Evolutionary conservation across 2,329 filamentous ascomycete species (phyloP).

Genomic region (Hypoxylon sp.): DNA sequence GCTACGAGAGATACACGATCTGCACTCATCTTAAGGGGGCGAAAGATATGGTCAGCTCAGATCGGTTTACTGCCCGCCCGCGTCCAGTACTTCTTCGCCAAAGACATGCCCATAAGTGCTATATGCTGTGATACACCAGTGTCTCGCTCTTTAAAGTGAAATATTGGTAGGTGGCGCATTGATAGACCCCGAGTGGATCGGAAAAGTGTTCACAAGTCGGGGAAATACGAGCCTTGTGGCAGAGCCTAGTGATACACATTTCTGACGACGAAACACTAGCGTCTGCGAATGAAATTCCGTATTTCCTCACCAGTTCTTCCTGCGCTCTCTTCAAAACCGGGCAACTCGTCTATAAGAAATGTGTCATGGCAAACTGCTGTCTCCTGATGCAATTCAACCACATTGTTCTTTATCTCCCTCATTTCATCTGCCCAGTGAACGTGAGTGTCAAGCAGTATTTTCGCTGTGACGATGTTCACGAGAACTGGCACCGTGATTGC

Average conservation of each 20-base stretch:
- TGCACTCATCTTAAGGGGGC: too few species aligned
- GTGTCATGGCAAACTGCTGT: conserved; percentile 61
- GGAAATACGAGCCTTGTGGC: neutral
- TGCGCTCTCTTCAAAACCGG: conserved; percentile 57
- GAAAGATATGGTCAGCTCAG: too few species aligned
- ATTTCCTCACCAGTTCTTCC: conserved; percentile 41
- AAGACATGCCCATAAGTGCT: too few species aligned
- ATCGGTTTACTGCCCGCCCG: too few species aligned
- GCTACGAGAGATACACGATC: too few species aligned
- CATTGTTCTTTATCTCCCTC: conserved; percentile 40
- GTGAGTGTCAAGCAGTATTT: conserved; percentile 53
- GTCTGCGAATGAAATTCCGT: conserved; percentile 39
- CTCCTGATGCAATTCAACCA: conserved; percentile 56
- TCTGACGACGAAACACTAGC: neutral
- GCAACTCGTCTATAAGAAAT: conserved; percentile 53
- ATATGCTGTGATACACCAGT: too few species aligned
- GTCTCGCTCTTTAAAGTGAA: too few species aligned
- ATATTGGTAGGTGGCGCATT: neutral
- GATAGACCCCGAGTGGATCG: too few species aligned
- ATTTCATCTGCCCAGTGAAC: conserved; percentile 70
- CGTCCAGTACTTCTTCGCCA: neutral
- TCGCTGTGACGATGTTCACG: conserved; percentile 41
- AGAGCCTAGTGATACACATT: neutral
- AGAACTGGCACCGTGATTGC: conserved; percentile 43
- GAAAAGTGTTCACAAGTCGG: neutral